Evolutionary conservation across 371 early-diverging fungal species (phyloP).

Genomic region (Lichtheimia ornata): DNA sequence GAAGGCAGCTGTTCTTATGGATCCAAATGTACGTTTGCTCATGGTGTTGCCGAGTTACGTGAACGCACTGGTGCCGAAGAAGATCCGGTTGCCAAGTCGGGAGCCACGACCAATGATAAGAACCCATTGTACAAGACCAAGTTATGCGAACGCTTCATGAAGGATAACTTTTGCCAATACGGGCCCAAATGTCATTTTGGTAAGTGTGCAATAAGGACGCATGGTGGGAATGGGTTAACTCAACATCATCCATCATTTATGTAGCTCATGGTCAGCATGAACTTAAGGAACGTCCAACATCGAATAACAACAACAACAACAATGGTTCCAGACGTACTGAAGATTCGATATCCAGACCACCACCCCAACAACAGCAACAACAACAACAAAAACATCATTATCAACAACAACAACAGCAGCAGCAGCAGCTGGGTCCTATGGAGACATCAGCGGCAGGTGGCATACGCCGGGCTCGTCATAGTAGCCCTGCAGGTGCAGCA

Average conservation of each 20-base stretch:
- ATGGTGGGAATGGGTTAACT: neutral
- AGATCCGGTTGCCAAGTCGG: neutral
- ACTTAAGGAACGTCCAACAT: constrained; percentile 29
- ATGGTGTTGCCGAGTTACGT: constrained; percentile 74
- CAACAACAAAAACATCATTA: constrained; percentile 2
- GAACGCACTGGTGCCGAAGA: constrained; percentile 37
- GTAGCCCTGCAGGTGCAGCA: neutral
- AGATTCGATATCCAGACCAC: neutral
- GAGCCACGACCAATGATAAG: constrained; percentile 16
- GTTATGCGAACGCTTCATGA: constrained; percentile 79
- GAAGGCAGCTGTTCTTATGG: constrained; percentile 83
- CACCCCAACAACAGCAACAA: neutral
- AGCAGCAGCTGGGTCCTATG: constrained; percentile 19
- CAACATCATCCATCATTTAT: neutral
- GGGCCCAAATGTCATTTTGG: constrained; percentile 87
- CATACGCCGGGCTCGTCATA: constrained; percentile 17
- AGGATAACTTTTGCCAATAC: constrained; percentile 80
- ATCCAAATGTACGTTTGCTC: constrained; percentile 86
- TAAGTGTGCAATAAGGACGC: constrained; percentile 13
- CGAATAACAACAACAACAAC: constrained; percentile 19
- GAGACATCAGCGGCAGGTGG: constrained; percentile 17
- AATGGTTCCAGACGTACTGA: neutral
- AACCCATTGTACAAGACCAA: constrained; percentile 84
- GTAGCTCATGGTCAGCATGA: constrained; percentile 25
- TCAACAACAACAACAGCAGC: neutral